These are phyloP conservation scores for Cladosporium velox DNA, from an alignment of 2,329 filamentous ascomycete species.

Conservation along the genomic window DNA sequence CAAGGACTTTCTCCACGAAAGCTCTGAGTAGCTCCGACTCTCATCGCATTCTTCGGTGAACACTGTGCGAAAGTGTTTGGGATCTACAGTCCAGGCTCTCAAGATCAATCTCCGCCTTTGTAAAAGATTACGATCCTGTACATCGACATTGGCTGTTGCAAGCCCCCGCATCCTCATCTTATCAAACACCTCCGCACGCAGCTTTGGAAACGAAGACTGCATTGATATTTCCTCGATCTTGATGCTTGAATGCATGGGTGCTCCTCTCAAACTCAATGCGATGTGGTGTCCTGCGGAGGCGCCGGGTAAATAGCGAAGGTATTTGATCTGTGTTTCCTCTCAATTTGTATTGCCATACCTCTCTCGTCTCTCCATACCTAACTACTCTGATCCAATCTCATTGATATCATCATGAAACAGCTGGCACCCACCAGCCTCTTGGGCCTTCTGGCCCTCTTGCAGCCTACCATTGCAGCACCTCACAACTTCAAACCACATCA, in stretches of 20 bases:
- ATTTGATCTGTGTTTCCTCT: background rate
- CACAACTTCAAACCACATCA: background rate
- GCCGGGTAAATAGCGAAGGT: background rate
- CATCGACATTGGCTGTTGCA: background rate
- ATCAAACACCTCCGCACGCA: background rate
- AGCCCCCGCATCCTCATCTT: background rate
- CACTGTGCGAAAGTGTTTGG: background rate
- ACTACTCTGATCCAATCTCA: background rate
- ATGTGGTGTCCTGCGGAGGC: background rate
- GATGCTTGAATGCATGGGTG: background rate
- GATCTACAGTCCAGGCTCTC: background rate
- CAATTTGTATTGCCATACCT: background rate
- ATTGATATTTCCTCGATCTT: background rate
- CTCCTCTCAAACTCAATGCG: background rate
- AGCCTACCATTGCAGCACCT: slow-evolving; percentile 9
- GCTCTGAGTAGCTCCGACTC: slow-evolving; percentile 7
- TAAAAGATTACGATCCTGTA: background rate
- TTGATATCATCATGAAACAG: slow-evolving; percentile 13
- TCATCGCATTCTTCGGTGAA: background rate
- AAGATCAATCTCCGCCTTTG: background rate
- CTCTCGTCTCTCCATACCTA: background rate
- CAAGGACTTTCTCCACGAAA: background rate
- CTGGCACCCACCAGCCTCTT: slow-evolving; percentile 10
- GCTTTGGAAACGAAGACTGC: background rate
- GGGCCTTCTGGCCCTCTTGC: slow-evolving; percentile 18